phyloP scores from a whole-genome alignment of 495 filamentous ascomycete species.

The Talaromyces trachyspermus region DNA sequence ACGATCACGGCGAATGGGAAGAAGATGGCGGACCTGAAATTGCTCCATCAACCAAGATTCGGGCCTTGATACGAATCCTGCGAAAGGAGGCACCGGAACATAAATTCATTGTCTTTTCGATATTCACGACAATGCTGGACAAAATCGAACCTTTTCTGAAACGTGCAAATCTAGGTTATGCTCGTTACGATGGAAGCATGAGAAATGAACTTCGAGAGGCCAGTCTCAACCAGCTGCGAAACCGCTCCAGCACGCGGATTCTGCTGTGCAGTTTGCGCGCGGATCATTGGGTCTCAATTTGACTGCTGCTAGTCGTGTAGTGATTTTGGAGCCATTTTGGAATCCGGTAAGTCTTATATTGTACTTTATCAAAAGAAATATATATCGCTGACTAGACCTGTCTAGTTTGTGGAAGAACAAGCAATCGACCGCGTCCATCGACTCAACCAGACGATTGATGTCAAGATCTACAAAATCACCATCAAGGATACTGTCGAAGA shows the following conservation, averaged over 20 bases:
- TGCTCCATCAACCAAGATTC: conserved; percentile 83
- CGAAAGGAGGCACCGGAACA: conserved; percentile 65
- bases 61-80: conserved; percentile 72
- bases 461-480: conserved; percentile 89
- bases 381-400: too few species aligned
- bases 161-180: conserved; percentile 62
- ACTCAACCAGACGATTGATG: conserved; percentile 88
- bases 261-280: conserved; percentile 90
- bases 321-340: conserved; percentile 98
- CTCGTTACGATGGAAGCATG: conserved; percentile 94
- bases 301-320: conserved; percentile 84
- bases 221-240: conserved; percentile 66
- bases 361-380: too few species aligned
- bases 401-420: conserved; percentile 92
- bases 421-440: conserved; percentile 97
- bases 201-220: conserved; percentile 87
- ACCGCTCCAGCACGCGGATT: conserved; percentile 63
- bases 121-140: conserved; percentile 97
- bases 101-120: conserved; percentile 97
- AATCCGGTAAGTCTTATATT: conserved; percentile 65
- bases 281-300: conserved; percentile 87
- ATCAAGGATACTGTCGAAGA: conserved; percentile 82
- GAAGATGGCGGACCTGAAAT: conserved; percentile 40
- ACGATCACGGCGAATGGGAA: conserved; percentile 28
- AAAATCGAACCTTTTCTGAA: conserved; percentile 88